Conservation (phyloP, 192 early-diverging fungal genomes). For the Coemansia sp. region DNA sequence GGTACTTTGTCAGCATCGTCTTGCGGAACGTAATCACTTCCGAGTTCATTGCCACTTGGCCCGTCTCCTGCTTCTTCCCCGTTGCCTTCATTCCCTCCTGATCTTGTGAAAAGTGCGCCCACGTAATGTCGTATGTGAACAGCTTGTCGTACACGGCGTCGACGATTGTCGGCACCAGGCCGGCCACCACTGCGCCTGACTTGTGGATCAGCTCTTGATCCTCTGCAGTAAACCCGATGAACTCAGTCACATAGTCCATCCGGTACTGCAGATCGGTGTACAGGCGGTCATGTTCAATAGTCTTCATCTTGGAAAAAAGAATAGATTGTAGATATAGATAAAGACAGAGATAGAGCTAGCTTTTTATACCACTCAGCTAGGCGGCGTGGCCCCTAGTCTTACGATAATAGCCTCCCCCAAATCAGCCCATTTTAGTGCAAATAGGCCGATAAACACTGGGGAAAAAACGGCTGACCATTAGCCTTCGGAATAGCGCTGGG, state of each 20-base stretch:
- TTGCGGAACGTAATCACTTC: slow-evolving; percentile 83
- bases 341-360: neutral
- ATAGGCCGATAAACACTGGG: no score
- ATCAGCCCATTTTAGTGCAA: neutral
- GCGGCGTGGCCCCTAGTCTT: neutral
- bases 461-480: no score
- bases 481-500: no score
- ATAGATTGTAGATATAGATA: neutral
- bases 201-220: slow-evolving; percentile 70
- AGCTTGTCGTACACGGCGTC: slow-evolving; percentile 75
- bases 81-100: slow-evolving; percentile 62
- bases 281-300: slow-evolving; percentile 64
- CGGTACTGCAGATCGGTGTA: slow-evolving; percentile 76
- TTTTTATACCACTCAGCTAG: neutral
- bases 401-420: slow-evolving; percentile 2
- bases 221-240: slow-evolving; percentile 66
- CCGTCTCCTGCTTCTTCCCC: slow-evolving; percentile 23
- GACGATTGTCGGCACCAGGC: slow-evolving; percentile 70
- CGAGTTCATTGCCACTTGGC: slow-evolving; percentile 56
- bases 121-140: slow-evolving; percentile 72
- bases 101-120: slow-evolving; percentile 62
- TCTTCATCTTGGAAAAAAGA: slow-evolving; percentile 16
- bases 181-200: slow-evolving; percentile 61
- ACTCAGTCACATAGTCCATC: slow-evolving; percentile 71
- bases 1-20: slow-evolving; percentile 67